Conservation (phyloP, 2,329 filamentous ascomycete genomes). For the Truncatella angustata region DNA sequence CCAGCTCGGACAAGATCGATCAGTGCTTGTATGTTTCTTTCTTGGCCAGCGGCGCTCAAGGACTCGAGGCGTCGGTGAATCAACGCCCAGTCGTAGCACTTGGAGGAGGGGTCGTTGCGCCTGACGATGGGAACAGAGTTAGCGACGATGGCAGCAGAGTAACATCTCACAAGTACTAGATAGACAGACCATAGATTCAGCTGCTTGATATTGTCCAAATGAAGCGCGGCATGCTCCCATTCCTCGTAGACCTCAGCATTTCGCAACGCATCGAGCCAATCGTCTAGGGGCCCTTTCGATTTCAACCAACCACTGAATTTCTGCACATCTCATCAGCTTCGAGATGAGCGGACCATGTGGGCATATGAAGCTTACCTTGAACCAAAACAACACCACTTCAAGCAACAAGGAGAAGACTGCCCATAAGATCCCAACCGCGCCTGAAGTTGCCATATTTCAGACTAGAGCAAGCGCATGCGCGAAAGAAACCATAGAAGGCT, state of each 20-base stretch:
- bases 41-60: slow-evolving; percentile 66
- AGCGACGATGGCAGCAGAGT: too few relatives aligned
- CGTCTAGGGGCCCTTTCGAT: slow-evolving; percentile 60
- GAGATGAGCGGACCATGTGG: background rate
- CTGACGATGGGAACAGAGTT: slow-evolving; percentile 38
- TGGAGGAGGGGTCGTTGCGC: slow-evolving; percentile 78
- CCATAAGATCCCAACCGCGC: slow-evolving; percentile 31
- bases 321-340: slow-evolving; percentile 37
- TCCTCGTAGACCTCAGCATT: slow-evolving; percentile 74
- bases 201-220: slow-evolving; percentile 78
- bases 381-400: slow-evolving; percentile 64
- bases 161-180: too few relatives aligned
- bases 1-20: slow-evolving; percentile 79
- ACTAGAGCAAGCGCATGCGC: background rate
- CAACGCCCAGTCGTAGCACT: slow-evolving; percentile 82
- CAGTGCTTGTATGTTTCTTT: slow-evolving; percentile 70
- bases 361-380: slow-evolving; percentile 40
- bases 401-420: slow-evolving; percentile 57
- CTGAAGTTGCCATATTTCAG: slow-evolving; percentile 51
- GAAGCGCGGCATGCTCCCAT: slow-evolving; percentile 81
- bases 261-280: slow-evolving; percentile 64
- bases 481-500: too few relatives aligned
- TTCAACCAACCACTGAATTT: slow-evolving; percentile 67
- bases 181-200: slow-evolving; percentile 71
- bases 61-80: slow-evolving; percentile 75